phyloP scores from a whole-genome alignment of 441 rosid species.

The Sinapis alba region DNA sequence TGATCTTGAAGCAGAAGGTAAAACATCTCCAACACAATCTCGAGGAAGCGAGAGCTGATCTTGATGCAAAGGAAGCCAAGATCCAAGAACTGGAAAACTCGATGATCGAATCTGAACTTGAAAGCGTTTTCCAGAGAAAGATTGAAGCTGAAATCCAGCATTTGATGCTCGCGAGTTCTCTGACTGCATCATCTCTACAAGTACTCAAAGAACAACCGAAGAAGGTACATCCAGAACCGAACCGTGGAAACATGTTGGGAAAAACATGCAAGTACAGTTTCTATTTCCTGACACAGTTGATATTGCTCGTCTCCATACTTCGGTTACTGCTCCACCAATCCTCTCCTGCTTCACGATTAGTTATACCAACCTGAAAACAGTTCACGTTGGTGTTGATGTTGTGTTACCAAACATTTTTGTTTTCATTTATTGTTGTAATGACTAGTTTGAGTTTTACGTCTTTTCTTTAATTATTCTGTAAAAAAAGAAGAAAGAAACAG shows the following conservation, averaged over 20 bases:
- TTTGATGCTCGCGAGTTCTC: slow-evolving; percentile 47
- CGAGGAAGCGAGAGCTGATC: slow-evolving; percentile 51
- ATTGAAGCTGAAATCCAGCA: slow-evolving; percentile 70
- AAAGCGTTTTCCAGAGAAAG: slow-evolving; percentile 63
- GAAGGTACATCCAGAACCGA: slow-evolving; percentile 42
- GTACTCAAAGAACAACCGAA: slow-evolving; percentile 42
- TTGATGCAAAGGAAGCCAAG: slow-evolving; percentile 57
- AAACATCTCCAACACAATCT: slow-evolving; percentile 56
- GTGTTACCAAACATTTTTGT: slow-evolving; percentile 24
- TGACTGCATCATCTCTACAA: slow-evolving; percentile 41
- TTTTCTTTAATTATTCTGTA: no score
- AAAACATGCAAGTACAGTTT: slow-evolving; percentile 47
- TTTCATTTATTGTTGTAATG: slow-evolving; percentile 20
- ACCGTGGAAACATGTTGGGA: slow-evolving; percentile 39
- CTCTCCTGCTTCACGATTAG: slow-evolving; percentile 47
- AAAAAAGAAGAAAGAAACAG: no score
- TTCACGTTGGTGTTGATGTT: slow-evolving; percentile 5
- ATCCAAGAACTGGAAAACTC: slow-evolving; percentile 63
- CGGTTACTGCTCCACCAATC: slow-evolving; percentile 45
- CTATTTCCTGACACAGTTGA: slow-evolving; percentile 54
- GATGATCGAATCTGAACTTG: slow-evolving; percentile 62
- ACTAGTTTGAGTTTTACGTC: neutral
- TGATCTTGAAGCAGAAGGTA: slow-evolving; percentile 52
- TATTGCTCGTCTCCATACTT: slow-evolving; percentile 55
- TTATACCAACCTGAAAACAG: slow-evolving; percentile 59